phyloP scores from a whole-genome alignment of 495 filamentous ascomycete genomes.

The Halenospora varia region DNA sequence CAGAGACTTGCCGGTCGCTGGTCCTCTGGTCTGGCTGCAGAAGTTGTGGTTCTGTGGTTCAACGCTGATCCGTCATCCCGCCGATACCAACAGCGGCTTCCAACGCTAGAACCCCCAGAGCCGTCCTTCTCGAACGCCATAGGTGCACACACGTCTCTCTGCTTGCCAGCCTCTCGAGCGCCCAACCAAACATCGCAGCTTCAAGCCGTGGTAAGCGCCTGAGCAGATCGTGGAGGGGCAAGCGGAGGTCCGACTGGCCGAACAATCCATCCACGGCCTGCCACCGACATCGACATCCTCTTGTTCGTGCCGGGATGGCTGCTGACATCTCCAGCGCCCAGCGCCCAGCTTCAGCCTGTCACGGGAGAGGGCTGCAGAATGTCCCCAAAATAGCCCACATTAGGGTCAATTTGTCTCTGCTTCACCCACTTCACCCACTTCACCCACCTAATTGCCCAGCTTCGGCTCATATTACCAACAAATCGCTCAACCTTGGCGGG shows the following conservation, averaged over 20 bases:
- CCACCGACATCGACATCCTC: not conserved
- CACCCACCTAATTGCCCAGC: constrained; percentile 11
- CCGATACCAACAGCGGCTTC: not conserved
- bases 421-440: not conserved
- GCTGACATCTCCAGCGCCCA: not conserved
- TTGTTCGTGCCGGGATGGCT: not conserved
- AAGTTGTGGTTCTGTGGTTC: not conserved
- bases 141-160: not conserved
- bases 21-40: not conserved
- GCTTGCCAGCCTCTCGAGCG: not conserved
- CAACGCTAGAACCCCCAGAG: not conserved
- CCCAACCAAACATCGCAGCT: not conserved
- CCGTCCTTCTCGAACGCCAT: not conserved
- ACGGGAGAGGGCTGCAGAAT: constrained; percentile 1
- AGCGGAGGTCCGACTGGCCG: constrained; percentile 3
- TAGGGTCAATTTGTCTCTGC: constrained; percentile 16
- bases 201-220: constrained; percentile 3
- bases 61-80: not conserved
- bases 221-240: not conserved
- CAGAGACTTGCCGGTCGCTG: not conserved
- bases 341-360: not conserved
- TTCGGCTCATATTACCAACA: constrained; percentile 12
- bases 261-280: constrained; percentile 12
- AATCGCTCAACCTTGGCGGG: constrained; percentile 1
- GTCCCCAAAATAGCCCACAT: constrained; percentile 25